Percentiles rank a stretch among this genome's conserved stretches.
Evolutionary conservation across 495 filamentous ascomycete species (phyloP).

Genomic region (Penicillium egyptiacum): DNA sequence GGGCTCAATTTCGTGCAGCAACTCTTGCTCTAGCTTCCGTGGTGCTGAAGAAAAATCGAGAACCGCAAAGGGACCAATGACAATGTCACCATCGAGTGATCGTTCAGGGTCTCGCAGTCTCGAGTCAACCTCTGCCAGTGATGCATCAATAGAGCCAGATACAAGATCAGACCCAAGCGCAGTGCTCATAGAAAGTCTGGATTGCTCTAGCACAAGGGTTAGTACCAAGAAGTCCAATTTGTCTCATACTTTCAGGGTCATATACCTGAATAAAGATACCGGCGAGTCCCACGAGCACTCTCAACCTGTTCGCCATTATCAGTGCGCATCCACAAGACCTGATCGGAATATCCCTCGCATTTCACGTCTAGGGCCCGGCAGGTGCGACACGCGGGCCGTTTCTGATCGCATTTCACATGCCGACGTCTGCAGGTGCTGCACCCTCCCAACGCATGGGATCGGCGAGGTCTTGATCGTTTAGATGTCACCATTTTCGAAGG

Average conservation of each 20-base stretch:
- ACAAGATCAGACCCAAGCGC: constrained; percentile 25
- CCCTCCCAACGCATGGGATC: constrained; percentile 36
- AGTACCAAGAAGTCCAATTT: neutral
- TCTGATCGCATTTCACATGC: constrained; percentile 45
- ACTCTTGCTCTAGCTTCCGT: neutral
- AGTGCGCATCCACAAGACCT: constrained; percentile 33
- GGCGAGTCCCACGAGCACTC: constrained; percentile 26
- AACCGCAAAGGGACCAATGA: constrained; percentile 36
- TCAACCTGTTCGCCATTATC: constrained; percentile 15
- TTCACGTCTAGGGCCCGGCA: constrained; percentile 29
- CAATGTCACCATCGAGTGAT: constrained; percentile 24
- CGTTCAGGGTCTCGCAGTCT: constrained; percentile 27
- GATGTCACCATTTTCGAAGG: constrained; percentile 22
- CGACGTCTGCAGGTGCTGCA: constrained; percentile 39
- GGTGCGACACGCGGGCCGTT: constrained; percentile 35
- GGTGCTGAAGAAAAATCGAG: constrained; percentile 24
- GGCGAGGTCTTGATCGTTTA: constrained; percentile 25
- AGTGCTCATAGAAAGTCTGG: constrained; percentile 35
- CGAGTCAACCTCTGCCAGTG: constrained; percentile 33
- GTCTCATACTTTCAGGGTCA: neutral
- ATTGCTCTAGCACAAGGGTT: constrained; percentile 26
- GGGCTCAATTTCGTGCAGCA: neutral
- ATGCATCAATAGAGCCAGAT: constrained; percentile 36
- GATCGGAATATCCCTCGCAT: constrained; percentile 37
- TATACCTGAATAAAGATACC: constrained; percentile 37